A percentile compares a stretch with the other conserved stretches of the same genome.
Conservation (phyloP, 225 moss, liverwort and hornwort genomes). For the Ulota crispa region DNA sequence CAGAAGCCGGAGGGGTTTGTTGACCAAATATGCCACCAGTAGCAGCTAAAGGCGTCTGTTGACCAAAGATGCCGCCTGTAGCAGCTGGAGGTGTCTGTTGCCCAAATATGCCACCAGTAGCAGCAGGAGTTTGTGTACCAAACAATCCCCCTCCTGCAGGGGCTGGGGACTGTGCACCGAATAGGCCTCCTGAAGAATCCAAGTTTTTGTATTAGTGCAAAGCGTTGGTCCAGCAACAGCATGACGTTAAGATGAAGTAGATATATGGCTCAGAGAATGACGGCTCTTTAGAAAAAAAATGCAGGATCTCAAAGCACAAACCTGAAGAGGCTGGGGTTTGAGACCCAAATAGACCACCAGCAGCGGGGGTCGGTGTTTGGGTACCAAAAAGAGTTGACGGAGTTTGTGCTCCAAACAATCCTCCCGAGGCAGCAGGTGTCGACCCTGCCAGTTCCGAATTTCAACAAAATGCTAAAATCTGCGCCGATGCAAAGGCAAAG, state of each 20-base stretch:
- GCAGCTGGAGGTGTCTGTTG: conserved; percentile 27
- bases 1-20: conserved; percentile 40
- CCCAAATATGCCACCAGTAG: conserved; percentile 53
- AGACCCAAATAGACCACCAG: conserved; percentile 43
- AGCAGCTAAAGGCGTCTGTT: conserved; percentile 21
- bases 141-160: conserved; percentile 55
- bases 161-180: conserved; percentile 45
- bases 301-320: conserved; percentile 14
- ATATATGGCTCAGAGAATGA: neutral
- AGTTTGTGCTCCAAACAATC: conserved; percentile 53
- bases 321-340: conserved; percentile 57
- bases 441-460: conserved; percentile 46
- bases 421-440: conserved; percentile 48
- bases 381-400: conserved; percentile 49
- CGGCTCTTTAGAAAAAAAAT: neutral
- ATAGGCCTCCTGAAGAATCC: conserved; percentile 36
- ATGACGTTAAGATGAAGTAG: neutral
- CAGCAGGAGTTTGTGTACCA: conserved; percentile 42
- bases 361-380: conserved; percentile 44
- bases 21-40: conserved; percentile 48
- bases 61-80: conserved; percentile 40
- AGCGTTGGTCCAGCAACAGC: neutral
- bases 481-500: neutral
- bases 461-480: neutral
- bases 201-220: neutral